Conservation (phyloP, 345 rosid genomes). For the Eucalyptus dawsonii region DNA sequence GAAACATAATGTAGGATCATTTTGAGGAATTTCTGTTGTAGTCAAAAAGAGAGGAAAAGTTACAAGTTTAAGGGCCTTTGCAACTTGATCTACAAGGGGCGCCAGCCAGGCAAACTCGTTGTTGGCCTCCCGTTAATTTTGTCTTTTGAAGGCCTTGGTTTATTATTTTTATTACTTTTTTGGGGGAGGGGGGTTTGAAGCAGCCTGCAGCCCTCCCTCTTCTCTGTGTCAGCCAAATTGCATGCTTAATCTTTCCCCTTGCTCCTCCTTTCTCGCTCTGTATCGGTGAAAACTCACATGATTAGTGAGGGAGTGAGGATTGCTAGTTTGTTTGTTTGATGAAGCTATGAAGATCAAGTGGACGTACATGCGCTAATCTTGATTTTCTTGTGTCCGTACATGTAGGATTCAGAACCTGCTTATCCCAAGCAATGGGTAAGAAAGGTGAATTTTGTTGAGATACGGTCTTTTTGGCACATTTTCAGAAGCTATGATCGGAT, state of each 20-base stretch:
- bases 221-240: no score
- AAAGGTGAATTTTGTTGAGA: constrained; percentile 94
- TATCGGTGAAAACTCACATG: not conserved
- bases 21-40: not conserved
- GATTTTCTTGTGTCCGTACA: not conserved
- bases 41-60: not conserved
- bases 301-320: not conserved
- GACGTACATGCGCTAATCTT: not conserved
- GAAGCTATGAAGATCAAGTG: not conserved
- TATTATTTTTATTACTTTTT: no score
- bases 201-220: not conserved
- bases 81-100: not conserved
- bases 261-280: not conserved
- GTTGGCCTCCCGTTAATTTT: not conserved
- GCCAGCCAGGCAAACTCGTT: not conserved
- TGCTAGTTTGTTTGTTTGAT: not conserved
- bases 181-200: not conserved
- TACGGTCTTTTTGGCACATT: constrained; percentile 91
- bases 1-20: not conserved
- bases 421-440: constrained; percentile 70
- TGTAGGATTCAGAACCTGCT: constrained; percentile 63
- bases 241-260: no score
- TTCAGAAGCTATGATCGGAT: constrained; percentile 98
- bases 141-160: not conserved
- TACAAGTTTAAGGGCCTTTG: not conserved